Evolutionary conservation across 139 green algal species (phyloP), one percentile per base, ranked within the genome.

Genomic region (Chlorella sp.): DNA sequence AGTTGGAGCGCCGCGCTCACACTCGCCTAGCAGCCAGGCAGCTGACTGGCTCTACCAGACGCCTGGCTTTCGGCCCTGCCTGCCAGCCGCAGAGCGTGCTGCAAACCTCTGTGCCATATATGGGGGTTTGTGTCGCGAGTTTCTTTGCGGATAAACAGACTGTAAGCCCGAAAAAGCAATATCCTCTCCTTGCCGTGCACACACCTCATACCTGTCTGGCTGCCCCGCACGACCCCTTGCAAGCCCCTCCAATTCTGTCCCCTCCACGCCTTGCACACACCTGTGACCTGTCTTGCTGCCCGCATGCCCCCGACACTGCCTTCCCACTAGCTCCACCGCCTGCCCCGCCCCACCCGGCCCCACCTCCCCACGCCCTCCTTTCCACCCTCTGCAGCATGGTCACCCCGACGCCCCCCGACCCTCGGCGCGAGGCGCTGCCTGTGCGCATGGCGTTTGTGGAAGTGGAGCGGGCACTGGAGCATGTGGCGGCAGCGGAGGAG

Each of bases 391-490:
- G 48, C 75, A 94, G 92, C 40, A 88, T 92, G 86, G 81, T 97
- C 37, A 94, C 90, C 3, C 94, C 94, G 0, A 81, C 89, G 2
- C 91, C 95, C 0, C 94, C 95, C 14, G 94, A 98, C 91, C 88
- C 92, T 9, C 88, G 89, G 39, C 86, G 91, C 30, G 92, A 96
- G 42, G 95, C 95, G 1, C 85, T 96, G 42, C 94, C 95, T 1
- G 48, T 83, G 66, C 86, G 96, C 61, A 92, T 98, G 86, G 94
- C 93, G 0, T 95, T 96, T 92, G 90, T 94, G 2, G 93, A 95
- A 11, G 80, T 97, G 68, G 95, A 96, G 79, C 89, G 93, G 1
- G 89, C 93, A 0, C 88, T 97, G 28, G 73, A 81, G 24, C 61
- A 88, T 0, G 80, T 95, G 57, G 73, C 69, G 24, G 84, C 24